Percentiles rank a stretch among this genome's conserved stretches.
Evolutionary conservation across 2,329 filamentous ascomycete genomes (phyloP).

Genomic region (Chrysosporium keratinophilum): DNA sequence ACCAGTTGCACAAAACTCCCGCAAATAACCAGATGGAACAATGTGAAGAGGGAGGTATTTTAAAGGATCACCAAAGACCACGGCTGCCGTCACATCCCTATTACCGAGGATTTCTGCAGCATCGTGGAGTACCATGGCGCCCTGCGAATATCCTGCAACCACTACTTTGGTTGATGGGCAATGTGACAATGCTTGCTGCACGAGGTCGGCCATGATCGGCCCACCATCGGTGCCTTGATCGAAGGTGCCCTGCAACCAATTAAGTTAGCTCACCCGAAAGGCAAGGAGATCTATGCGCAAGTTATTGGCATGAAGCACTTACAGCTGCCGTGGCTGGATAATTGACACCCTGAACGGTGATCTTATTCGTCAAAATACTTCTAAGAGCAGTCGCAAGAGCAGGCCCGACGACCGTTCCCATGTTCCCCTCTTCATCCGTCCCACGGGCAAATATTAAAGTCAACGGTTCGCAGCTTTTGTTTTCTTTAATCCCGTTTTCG

Average conservation of each 20-base stretch:
- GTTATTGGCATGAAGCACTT: neutral
- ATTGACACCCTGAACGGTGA: slow-evolving; percentile 27
- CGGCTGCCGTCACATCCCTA: slow-evolving; percentile 31
- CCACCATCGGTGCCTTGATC: slow-evolving; percentile 24
- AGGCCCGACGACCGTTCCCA: slow-evolving; percentile 35
- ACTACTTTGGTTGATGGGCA: slow-evolving; percentile 29
- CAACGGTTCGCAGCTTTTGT: slow-evolving; percentile 33
- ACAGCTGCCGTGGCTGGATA: slow-evolving; percentile 23
- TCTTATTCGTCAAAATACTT: slow-evolving; percentile 21
- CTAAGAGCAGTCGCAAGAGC: slow-evolving; percentile 23
- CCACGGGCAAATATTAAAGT: slow-evolving; percentile 39
- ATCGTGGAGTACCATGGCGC: slow-evolving; percentile 29
- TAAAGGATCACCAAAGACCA: slow-evolving; percentile 41
- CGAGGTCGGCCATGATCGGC: slow-evolving; percentile 24
- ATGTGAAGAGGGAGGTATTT: slow-evolving; percentile 31
- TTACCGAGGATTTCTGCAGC: slow-evolving; percentile 21
- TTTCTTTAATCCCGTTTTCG: slow-evolving; percentile 33
- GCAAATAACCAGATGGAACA: slow-evolving; percentile 34
- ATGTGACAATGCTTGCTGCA: slow-evolving; percentile 23
- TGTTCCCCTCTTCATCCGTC: slow-evolving; percentile 35
- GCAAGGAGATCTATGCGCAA: slow-evolving; percentile 13
- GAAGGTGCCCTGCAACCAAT: slow-evolving; percentile 21
- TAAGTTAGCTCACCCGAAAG: slow-evolving; percentile 19
- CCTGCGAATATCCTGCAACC: slow-evolving; percentile 29
- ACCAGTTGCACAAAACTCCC: slow-evolving; percentile 42